Evolutionary conservation across 257 asterid species (phyloP).

Genomic region (Solanum stenotomum): DNA sequence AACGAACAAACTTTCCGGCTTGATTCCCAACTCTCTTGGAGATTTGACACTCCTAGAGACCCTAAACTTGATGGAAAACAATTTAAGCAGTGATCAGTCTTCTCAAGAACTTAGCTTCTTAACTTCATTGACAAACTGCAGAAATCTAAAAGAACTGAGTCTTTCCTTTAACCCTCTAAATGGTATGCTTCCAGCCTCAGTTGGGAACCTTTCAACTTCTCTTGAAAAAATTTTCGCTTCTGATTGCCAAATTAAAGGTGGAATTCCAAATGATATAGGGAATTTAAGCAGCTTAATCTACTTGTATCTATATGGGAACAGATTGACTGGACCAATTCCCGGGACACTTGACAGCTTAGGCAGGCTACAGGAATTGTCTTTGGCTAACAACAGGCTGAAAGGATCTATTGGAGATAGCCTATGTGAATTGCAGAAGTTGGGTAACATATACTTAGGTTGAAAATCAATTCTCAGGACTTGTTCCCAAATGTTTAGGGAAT

Average conservation of each 20-base stretch:
- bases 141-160: neutral
- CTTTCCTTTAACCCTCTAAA: neutral
- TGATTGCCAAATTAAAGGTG: constrained; percentile 6
- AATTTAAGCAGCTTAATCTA: constrained; percentile 5
- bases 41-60: constrained; percentile 12
- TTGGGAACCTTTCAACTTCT: constrained; percentile 25
- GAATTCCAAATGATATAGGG: constrained; percentile 18
- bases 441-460: neutral
- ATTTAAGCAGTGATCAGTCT: constrained; percentile 9
- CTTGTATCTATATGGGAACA: neutral
- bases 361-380: neutral
- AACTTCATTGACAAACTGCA: constrained; percentile 1
- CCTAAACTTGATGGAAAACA: constrained; percentile 18
- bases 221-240: neutral
- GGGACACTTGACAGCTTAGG: neutral
- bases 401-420: constrained; percentile 2
- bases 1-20: constrained; percentile 15
- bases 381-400: constrained; percentile 4
- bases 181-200: constrained; percentile 12
- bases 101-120: neutral
- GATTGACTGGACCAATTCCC: neutral
- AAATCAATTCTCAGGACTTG: constrained; percentile 8
- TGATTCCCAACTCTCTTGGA: constrained; percentile 26
- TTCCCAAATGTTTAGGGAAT: constrained; percentile 26
- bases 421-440: constrained; percentile 9